phyloP scores from a whole-genome alignment of 2,329 filamentous ascomycete genomes.

The Albifimbria verrucaria region DNA sequence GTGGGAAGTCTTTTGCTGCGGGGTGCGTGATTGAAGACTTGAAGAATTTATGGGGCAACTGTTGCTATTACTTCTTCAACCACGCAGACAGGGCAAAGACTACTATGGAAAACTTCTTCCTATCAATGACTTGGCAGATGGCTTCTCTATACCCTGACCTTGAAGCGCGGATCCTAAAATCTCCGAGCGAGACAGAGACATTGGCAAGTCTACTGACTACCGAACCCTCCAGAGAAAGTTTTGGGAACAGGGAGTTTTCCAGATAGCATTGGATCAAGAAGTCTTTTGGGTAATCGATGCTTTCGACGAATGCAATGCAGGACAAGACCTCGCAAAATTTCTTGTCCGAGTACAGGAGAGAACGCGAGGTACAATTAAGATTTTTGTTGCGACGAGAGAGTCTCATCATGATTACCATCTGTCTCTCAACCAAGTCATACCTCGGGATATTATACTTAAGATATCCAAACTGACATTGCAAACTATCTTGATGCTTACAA shows the following conservation, averaged over 20 bases:
- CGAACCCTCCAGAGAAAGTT: conserved; percentile 1
- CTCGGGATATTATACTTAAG: neutral
- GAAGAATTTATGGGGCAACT: neutral
- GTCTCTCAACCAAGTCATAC: neutral
- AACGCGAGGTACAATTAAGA: neutral
- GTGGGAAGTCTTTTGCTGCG: neutral
- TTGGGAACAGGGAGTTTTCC: conserved; percentile 1
- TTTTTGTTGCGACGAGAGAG: neutral
- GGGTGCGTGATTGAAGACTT: neutral
- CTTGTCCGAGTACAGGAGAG: neutral
- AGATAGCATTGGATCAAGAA: neutral
- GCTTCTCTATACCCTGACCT: neutral
- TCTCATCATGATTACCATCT: neutral
- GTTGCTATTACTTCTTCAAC: conserved; percentile 2
- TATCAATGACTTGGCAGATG: conserved; percentile 1
- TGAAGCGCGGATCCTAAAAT: neutral
- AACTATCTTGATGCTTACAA: conserved; percentile 1
- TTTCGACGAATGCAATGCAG: neutral
- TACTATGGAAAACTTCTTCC: neutral
- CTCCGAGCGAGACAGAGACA: neutral
- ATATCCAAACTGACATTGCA: conserved; percentile 1
- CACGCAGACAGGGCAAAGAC: neutral
- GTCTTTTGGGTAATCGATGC: neutral
- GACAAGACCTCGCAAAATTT: neutral
- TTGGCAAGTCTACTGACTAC: neutral